Base-by-base conservation (phyloP, 768 basidiomycete genomes). In the Rhodotorula diobovata region DNA sequence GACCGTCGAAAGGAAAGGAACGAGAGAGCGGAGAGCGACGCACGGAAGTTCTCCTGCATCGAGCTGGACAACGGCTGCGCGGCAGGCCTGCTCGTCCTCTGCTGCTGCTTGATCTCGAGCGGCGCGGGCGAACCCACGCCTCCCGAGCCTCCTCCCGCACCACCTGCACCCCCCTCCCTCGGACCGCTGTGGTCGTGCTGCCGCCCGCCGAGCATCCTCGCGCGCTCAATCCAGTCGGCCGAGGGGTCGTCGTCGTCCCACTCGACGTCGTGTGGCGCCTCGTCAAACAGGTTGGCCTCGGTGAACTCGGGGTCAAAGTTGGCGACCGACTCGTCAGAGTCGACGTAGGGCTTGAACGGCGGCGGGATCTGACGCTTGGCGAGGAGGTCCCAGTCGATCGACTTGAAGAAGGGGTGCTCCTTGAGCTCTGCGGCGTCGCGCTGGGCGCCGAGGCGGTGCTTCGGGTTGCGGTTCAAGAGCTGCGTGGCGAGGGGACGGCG, bases 231-330 rank as follows among this genome's bases (percentile, higher is more conserved):
- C 73, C 73, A 75, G 25, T 55, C 70, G 34, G 67, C 61, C 20
- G 51, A 56, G 28, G 70, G 73, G 58, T 75, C 73, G 28, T 50
- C 53, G 56, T 75, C 70, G 58, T 75, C 70, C 43, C 68, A 75
- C 11, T 71, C 35, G 57, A 75, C 64, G 45, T 75, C 73, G 67
- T 71, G 63, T 35, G 73, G 73, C n/a, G 73, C 73, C 57, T 75
- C 73, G 48, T 75, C 73, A 20, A 71, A 60, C 51, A 97, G 84
- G 79, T 95, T 90, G n/a, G 91, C 89, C 35, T 87, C 85, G 9
- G 96, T 99, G 81, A 99, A 99, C 82, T 97, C 93, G 39, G 93
- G 91, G 80, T 99, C 96, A 79, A 99, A 99, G 83, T 97, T 97
- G 74, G 88, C 88, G n/a, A 92, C 93, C 25, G 90, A 92, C 81